phyloP scores from a whole-genome alignment of 2,329 filamentous ascomycete genomes.

The Lithohypha guttulata region DNA sequence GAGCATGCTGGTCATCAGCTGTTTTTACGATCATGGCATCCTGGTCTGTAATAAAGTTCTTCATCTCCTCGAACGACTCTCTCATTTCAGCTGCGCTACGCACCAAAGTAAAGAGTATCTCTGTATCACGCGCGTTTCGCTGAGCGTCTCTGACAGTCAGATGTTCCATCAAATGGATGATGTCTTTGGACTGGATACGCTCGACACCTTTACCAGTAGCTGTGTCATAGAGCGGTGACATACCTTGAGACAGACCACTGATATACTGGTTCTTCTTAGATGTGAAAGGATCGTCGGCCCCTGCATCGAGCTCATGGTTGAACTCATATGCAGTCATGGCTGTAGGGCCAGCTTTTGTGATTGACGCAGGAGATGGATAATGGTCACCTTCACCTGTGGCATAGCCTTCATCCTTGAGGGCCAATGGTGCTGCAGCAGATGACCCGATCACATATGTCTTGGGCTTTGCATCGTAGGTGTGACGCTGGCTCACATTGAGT shows the following conservation, averaged over 20 bases:
- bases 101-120: conserved; percentile 89
- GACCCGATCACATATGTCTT: conserved; percentile 28
- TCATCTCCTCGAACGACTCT: conserved; percentile 90
- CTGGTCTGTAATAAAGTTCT: conserved; percentile 78
- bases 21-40: conserved; percentile 80
- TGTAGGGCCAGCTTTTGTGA: conserved; percentile 1
- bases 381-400: conserved; percentile 59
- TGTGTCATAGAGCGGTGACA: conserved; percentile 86
- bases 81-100: conserved; percentile 94
- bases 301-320: conserved; percentile 16
- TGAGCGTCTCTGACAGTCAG: conserved; percentile 95
- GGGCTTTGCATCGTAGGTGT: conserved; percentile 27
- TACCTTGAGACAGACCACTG: conserved; percentile 85
- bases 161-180: conserved; percentile 96
- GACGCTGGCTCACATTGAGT: conserved; percentile 25
- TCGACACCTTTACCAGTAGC: conserved; percentile 81
- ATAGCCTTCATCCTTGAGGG: conserved; percentile 77
- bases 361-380: conserved; percentile 16
- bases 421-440: conserved; percentile 44
- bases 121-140: conserved; percentile 88
- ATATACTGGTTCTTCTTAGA: conserved; percentile 51
- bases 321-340: conserved; percentile 2
- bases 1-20: conserved; percentile 78
- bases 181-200: conserved; percentile 88
- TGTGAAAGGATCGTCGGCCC: conserved; percentile 55